A percentile compares a stretch with the other conserved stretches of the same genome.
Evolutionary conservation across 1,284 basidiomycete species (phyloP).

Genomic region (Melampsora americana): DNA sequence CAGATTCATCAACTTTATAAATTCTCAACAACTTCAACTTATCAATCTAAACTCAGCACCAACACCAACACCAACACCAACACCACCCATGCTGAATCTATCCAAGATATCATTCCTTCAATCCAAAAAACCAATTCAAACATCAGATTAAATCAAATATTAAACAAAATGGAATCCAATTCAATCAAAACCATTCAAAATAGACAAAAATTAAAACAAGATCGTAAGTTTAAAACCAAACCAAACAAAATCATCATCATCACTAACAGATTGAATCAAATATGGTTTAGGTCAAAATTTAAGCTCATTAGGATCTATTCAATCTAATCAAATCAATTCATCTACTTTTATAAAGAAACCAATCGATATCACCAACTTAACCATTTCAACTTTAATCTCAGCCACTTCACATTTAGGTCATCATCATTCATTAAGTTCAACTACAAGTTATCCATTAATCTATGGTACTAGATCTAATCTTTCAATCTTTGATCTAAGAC

Average conservation of each 20-base stretch:
- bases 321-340: constrained; percentile 68
- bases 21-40: background rate
- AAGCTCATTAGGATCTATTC: constrained; percentile 71
- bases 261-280: too few species aligned
- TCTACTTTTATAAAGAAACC: constrained; percentile 70
- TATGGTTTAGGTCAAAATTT: constrained; percentile 69
- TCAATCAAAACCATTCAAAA: background rate
- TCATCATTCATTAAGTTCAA: constrained; percentile 72
- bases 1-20: too few species aligned
- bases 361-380: constrained; percentile 63
- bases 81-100: too few species aligned
- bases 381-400: constrained; percentile 84
- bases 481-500: constrained; percentile 91
- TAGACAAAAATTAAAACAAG: background rate
- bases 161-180: background rate
- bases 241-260: background rate
- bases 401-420: constrained; percentile 94
- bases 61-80: background rate
- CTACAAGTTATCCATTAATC: constrained; percentile 85
- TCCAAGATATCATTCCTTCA: background rate
- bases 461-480: constrained; percentile 87
- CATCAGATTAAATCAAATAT: background rate
- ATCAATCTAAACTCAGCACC: background rate
- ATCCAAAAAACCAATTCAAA: background rate
- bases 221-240: background rate